Evolutionary conservation across 768 basidiomycete species (phyloP), one percentile per base, ranked within the genome.

Genomic region (Gymnopilus junonius): DNA sequence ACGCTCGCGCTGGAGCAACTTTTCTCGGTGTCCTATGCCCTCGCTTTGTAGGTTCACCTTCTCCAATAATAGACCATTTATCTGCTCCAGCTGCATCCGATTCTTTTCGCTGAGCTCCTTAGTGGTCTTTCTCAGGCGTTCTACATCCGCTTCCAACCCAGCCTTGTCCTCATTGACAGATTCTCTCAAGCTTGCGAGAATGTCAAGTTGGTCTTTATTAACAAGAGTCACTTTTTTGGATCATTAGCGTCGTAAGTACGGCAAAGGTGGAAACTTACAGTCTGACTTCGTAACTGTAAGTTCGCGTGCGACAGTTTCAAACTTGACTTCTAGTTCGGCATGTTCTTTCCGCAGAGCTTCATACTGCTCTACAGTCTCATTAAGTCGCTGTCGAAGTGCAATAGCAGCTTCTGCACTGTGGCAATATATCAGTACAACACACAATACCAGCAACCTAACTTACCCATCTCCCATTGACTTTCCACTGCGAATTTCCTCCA

Each of bases 131-230:
- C 83, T 85, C 42, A 94, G 75, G 35, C 81, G 81, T 27, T 83
- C 83, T 35, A 92, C 74, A 58, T 96, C 92, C 1, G 77, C 79
- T 70, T 92, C 92, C 10, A 96, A 82, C 14, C 79, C 85, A 12
- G 83, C 82, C 74, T 95, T 95, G 75, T 98, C 96, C 72, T 92
- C 90, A 71, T 90, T 91, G 43, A 97, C 92, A 1, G 92, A 94
- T 62, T 94, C 93, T 42, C 96, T 89, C 27, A 97, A 79, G 6
- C 88, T 88, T 2, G 89, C 84, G 32, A 99, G 87, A 61, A 96
- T 94, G 56, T 96, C 95, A 21, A 95, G 80, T 73, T 98, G 94
- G 72, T 97, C 95, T 73, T 93, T 94, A 80, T 95, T 92, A 46
- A 98, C 91, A 45, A 99, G 83, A 46, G 87, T 92, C 70, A 98